A percentile compares a stretch with the other conserved stretches of the same genome.
Evolutionary conservation across 345 rosid species (phyloP).

Genomic region (Melaleuca alternifolia): DNA sequence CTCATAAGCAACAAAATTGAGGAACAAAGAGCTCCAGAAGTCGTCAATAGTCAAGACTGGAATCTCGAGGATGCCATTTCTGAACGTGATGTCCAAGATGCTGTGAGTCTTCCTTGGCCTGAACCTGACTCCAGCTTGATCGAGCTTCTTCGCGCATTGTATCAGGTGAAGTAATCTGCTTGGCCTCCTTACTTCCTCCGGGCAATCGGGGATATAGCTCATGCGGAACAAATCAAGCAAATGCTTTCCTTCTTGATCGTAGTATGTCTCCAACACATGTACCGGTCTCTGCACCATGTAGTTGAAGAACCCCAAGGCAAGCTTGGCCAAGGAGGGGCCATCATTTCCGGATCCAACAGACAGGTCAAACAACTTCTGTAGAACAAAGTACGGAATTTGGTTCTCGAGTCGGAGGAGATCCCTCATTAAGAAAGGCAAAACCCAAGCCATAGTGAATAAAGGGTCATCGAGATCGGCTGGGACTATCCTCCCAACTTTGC

Average conservation of each 20-base stretch:
- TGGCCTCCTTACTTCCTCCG: background rate
- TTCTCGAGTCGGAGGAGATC: slow-evolving; percentile 46
- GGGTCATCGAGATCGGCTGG: slow-evolving; percentile 44
- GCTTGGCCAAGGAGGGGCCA: slow-evolving; percentile 23
- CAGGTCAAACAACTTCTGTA: slow-evolving; percentile 40
- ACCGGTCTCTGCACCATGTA: slow-evolving; percentile 29
- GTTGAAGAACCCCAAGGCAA: slow-evolving; percentile 64
- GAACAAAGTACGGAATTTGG: slow-evolving; percentile 65
- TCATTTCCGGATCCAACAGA: slow-evolving; percentile 13
- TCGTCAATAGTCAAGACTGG: slow-evolving; percentile 33
- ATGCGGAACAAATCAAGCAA: slow-evolving; percentile 59
- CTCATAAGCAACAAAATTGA: slow-evolving; percentile 45
- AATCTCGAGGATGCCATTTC: slow-evolving; percentile 33
- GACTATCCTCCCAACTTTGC: slow-evolving; percentile 34
- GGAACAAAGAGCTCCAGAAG: slow-evolving; percentile 21
- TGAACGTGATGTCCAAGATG: slow-evolving; percentile 35
- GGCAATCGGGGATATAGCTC: slow-evolving; percentile 22
- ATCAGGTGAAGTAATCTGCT: slow-evolving; percentile 20
- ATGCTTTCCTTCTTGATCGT: slow-evolving; percentile 27
- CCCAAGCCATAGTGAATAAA: slow-evolving; percentile 56
- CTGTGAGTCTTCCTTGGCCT: slow-evolving; percentile 16
- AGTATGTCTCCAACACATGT: slow-evolving; percentile 11
- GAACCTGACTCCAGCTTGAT: slow-evolving; percentile 39
- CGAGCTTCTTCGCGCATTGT: slow-evolving; percentile 53
- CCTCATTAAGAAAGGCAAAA: slow-evolving; percentile 54